These are phyloP conservation scores for Quercus dentata DNA, from an alignment of 306 rosid genomes.

Conservation along the genomic window DNA sequence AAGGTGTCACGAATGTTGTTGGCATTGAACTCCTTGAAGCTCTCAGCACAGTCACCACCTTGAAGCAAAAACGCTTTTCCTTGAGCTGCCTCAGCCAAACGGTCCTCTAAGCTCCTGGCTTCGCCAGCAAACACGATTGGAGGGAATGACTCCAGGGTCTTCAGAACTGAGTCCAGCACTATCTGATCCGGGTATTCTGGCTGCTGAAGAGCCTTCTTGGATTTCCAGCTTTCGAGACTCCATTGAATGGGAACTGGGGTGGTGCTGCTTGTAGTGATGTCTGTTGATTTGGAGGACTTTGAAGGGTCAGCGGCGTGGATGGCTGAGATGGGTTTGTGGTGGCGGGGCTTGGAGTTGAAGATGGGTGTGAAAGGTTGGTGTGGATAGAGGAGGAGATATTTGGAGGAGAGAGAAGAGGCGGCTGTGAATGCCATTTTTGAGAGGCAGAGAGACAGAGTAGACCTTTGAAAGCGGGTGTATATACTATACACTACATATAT, in stretches of 20 bases:
- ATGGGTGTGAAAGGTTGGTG: not conserved
- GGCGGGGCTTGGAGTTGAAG: not conserved
- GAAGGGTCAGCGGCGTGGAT: constrained; percentile 32
- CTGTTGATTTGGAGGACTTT: constrained; percentile 13
- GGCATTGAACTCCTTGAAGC: constrained; percentile 44
- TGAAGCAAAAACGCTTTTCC: constrained; percentile 42
- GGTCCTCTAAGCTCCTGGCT: constrained; percentile 38
- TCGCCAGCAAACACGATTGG: constrained; percentile 46
- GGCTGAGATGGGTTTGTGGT: constrained; percentile 22
- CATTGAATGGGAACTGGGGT: constrained; percentile 17
- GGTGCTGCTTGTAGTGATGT: not conserved
- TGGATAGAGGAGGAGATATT: not conserved
- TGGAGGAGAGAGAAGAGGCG: constrained; percentile 11
- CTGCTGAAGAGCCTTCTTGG: constrained; percentile 32
- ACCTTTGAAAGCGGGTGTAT: no score
- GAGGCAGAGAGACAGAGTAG: not conserved
- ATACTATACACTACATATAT: no score
- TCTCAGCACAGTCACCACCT: constrained; percentile 50
- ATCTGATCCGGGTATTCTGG: constrained; percentile 35
- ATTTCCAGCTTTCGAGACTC: constrained; percentile 37
- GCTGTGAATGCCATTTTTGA: constrained; percentile 17
- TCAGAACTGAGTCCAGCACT: constrained; percentile 27
- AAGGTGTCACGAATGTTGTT: constrained; percentile 44
- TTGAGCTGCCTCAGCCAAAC: constrained; percentile 34
- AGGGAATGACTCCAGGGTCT: constrained; percentile 36